Evolutionary conservation across 306 rosid species (phyloP).

Genomic region (Dicorynia guianensis): DNA sequence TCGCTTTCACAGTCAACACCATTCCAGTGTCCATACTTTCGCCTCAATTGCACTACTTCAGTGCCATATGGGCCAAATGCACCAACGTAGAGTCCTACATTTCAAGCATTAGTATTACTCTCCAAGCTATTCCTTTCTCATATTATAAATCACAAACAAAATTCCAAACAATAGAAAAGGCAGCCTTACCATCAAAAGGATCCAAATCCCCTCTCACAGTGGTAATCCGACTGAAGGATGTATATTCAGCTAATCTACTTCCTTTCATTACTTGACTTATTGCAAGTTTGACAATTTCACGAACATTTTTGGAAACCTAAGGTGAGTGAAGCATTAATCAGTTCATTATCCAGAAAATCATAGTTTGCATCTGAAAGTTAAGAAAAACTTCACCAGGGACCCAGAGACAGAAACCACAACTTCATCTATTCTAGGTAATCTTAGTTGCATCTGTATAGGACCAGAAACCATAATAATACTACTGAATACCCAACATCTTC

Average conservation of each 20-base stretch:
- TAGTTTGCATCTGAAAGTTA: background rate
- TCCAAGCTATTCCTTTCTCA: slow-evolving; percentile 20
- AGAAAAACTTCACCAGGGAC: background rate
- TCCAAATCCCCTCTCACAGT: slow-evolving; percentile 75
- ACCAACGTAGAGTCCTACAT: slow-evolving; percentile 89
- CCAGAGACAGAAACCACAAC: slow-evolving; percentile 19
- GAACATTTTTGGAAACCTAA: slow-evolving; percentile 83
- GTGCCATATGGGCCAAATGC: slow-evolving; percentile 96
- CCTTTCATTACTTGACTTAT: slow-evolving; percentile 85
- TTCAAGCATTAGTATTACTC: slow-evolving; percentile 42
- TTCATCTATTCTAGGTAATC: slow-evolving; percentile 14
- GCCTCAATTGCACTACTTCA: slow-evolving; percentile 88
- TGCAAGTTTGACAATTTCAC: slow-evolving; percentile 90
- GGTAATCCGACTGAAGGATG: slow-evolving; percentile 76
- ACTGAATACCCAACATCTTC: background rate
- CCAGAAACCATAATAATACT: background rate
- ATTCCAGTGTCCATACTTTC: slow-evolving; percentile 95
- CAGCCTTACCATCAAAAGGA: slow-evolving; percentile 81
- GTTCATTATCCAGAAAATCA: slow-evolving; percentile 33
- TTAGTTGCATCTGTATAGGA: slow-evolving; percentile 7
- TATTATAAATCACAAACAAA: slow-evolving; percentile 15
- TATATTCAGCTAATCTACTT: slow-evolving; percentile 71
- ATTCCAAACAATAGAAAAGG: slow-evolving; percentile 19
- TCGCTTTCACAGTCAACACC: slow-evolving; percentile 51
- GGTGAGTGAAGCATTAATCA: slow-evolving; percentile 36